Base-by-base conservation (phyloP, 345 rosid genomes). In the Populus tremula region DNA sequence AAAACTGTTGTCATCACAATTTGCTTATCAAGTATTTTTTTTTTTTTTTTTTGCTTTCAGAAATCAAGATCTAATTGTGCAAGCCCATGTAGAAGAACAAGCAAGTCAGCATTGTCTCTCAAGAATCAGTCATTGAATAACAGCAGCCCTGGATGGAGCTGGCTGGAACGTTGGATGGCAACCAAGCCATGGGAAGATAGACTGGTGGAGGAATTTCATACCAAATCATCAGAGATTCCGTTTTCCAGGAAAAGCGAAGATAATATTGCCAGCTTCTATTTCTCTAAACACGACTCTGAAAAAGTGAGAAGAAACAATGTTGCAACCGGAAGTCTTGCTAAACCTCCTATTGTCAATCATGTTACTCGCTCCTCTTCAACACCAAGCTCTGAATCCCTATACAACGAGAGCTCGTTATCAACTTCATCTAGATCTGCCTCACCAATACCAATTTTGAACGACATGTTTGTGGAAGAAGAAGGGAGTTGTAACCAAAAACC, bases 151-250 rank as follows among this genome's bases (percentile, higher is more conserved):
- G 91, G 84, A 59, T 86, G 89, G 87, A 87, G 82, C 83, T 89
- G 91, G 94, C 82, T 84, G 66, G 94, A 94, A 14, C 71, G 88
- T n/a, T 93, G 98, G 98, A 87, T 89, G 91, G 91, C 94, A 67
- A 74, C 86, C 23, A 93, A 89, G 82, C 93, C 95, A 27, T 93
- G 94, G 97, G 92, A 91, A 78, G 84, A 79, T 73, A 73, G 91
- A 81, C 75, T 83, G 69, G 79, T 84, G 85, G 89, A 89, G 63
- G 89, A 88, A 29, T 79, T 69, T 71, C 83, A 79, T 31, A 70
- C 85, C 0, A 77, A 82, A 31, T 70, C 78, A 1, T 63, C 82
- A 2, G 85, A 83, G 29, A 76, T 80, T 41, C 75, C 78, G 27
- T 78, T 73, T 74, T 81, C 92, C 74, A 80, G 85, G 83, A 89